Percentiles rank a stretch among this genome's conserved stretches.
Conservation (phyloP, 2,329 filamentous ascomycete genomes). For the Stagonosporopsis vannaccii region DNA sequence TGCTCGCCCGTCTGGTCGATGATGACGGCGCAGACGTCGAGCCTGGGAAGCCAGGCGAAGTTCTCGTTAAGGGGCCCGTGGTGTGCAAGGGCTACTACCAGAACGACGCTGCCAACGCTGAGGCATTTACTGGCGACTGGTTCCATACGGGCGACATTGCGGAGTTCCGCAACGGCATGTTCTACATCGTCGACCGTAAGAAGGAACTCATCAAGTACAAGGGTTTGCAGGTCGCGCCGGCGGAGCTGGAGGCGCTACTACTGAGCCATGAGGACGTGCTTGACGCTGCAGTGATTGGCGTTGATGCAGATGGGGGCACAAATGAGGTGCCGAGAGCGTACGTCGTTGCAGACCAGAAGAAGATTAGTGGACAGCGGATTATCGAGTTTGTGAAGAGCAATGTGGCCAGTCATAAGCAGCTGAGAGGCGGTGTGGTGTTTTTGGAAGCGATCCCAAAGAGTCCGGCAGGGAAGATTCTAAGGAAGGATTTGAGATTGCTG, state of each 20-base stretch:
- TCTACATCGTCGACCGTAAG: slow-evolving; percentile 55
- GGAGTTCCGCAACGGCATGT: slow-evolving; percentile 43
- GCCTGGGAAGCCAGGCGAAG: slow-evolving; percentile 40
- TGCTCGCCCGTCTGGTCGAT: slow-evolving; percentile 44
- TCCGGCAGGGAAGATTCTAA: slow-evolving; percentile 47
- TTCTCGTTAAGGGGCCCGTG: slow-evolving; percentile 46
- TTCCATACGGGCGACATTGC: slow-evolving; percentile 51
- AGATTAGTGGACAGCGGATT: slow-evolving; percentile 43
- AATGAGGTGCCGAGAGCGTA: slow-evolving; percentile 55
- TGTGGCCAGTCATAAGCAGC: slow-evolving; percentile 46
- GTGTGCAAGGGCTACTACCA: slow-evolving; percentile 50
- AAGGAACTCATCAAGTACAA: slow-evolving; percentile 60
- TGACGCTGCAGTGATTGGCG: slow-evolving; percentile 58
- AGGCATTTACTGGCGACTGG: slow-evolving; percentile 46
- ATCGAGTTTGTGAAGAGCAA: slow-evolving; percentile 41
- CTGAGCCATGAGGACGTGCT: slow-evolving; percentile 51
- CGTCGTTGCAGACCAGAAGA: slow-evolving; percentile 49
- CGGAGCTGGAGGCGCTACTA: slow-evolving; percentile 57
- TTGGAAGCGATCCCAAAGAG: slow-evolving; percentile 48
- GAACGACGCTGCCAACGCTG: slow-evolving; percentile 39
- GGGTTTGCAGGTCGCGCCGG: slow-evolving; percentile 59
- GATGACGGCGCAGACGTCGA: slow-evolving; percentile 44
- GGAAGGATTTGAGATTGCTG: slow-evolving; percentile 46
- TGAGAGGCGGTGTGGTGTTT: slow-evolving; percentile 49
- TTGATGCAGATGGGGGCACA: slow-evolving; percentile 43